Conservation (phyloP, 1,284 basidiomycete species). For the Sporisorium reilianum region DNA sequence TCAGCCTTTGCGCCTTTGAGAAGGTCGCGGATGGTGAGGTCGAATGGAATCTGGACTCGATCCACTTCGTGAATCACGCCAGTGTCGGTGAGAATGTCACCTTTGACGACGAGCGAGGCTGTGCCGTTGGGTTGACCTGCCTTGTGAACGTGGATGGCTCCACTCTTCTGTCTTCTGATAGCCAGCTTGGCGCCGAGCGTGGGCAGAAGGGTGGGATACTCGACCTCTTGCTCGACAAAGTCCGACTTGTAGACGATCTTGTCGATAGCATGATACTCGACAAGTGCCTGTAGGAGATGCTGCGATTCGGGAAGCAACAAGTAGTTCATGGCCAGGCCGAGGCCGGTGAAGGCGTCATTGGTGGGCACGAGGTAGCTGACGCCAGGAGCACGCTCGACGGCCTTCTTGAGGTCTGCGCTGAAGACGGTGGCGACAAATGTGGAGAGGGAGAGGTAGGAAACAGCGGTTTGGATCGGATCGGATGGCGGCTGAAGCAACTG, state of each 20-base stretch:
- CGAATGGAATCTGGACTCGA: conserved; percentile 83
- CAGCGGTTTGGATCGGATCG: conserved; percentile 83
- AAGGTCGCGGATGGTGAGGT: conserved; percentile 83
- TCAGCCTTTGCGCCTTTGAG: conserved; percentile 81
- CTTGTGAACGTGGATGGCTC: conserved; percentile 45
- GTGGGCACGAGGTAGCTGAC: conserved; percentile 88
- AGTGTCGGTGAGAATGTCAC: conserved; percentile 83
- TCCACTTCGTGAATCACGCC: conserved; percentile 93
- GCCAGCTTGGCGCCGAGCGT: conserved; percentile 30
- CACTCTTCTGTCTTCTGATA: conserved; percentile 44
- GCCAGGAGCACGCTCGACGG: conserved; percentile 72
- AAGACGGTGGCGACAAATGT: conserved; percentile 83
- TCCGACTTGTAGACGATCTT: conserved; percentile 80
- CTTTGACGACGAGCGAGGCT: conserved; percentile 61
- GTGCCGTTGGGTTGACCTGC: conserved; percentile 22
- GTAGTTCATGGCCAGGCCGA: conserved; percentile 90
- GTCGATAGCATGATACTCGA: conserved; percentile 86
- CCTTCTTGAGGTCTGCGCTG: conserved; percentile 54
- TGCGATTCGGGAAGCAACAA: conserved; percentile 77
- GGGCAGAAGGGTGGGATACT: conserved; percentile 65
- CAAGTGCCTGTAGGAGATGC: conserved; percentile 81
- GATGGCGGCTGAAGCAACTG: conserved; percentile 83
- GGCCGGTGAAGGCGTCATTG: conserved; percentile 85
- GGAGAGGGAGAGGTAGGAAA: conserved; percentile 85
- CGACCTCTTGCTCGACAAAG: conserved; percentile 70